Evolutionary conservation across 192 early-diverging fungal genomes (phyloP).

Genomic region (Coemansia sp.): DNA sequence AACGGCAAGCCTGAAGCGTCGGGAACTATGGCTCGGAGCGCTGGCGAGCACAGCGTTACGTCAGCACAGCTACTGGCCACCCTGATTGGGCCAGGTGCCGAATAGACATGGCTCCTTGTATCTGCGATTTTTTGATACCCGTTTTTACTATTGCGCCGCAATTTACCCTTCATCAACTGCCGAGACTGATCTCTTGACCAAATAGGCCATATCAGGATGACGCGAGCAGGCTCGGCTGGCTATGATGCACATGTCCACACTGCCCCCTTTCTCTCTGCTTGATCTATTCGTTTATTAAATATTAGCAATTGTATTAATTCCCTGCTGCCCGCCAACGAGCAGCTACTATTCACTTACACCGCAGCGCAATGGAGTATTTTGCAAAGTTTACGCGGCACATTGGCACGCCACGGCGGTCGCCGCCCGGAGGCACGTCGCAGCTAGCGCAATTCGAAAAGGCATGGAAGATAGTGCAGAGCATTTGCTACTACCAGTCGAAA

Average conservation of each 20-base stretch:
- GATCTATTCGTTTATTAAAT: not conserved
- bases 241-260: too few species aligned
- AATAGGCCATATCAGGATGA: too few species aligned
- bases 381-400: constrained; percentile 65
- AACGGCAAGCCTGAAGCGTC: not conserved
- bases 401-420: constrained; percentile 58
- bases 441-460: constrained; percentile 70
- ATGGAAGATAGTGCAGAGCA: constrained; percentile 60
- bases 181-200: too few species aligned
- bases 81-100: constrained; percentile 4
- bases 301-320: too few species aligned
- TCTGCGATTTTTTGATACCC: not conserved
- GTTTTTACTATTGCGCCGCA: constrained; percentile 3
- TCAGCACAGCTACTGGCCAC: constrained; percentile 30
- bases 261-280: constrained; percentile 6
- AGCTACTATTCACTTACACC: not conserved
- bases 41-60: constrained; percentile 28
- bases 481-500: constrained; percentile 49
- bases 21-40: constrained; percentile 11
- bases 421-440: constrained; percentile 62
- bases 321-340: too few species aligned
- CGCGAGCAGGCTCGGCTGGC: too few species aligned
- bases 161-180: not conserved
- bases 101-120: not conserved
- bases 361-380: constrained; percentile 64